phyloP scores from a whole-genome alignment of 306 rosid species.

The Vigna angularis region DNA sequence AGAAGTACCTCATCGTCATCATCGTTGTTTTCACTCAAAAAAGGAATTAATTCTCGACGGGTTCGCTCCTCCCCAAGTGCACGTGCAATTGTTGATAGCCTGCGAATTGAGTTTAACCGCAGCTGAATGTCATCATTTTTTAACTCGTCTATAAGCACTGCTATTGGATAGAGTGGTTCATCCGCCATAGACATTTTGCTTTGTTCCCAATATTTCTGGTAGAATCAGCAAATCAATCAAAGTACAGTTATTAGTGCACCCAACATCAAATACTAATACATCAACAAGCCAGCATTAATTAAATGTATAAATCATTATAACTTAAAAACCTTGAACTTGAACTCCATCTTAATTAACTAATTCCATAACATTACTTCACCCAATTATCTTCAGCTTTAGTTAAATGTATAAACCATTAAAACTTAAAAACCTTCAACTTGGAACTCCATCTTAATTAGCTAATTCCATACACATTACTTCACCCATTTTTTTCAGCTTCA shows the following conservation, averaged over 20 bases:
- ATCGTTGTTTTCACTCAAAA: conserved; percentile 86
- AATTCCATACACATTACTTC: conserved; percentile 4
- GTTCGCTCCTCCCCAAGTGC: conserved; percentile 99
- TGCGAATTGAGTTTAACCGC: conserved; percentile 89
- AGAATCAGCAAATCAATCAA: conserved; percentile 42
- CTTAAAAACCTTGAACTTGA: conserved; percentile 16
- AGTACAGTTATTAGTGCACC: conserved; percentile 3
- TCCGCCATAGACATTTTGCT: conserved; percentile 67
- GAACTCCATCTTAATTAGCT: not conserved
- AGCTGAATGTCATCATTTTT: conserved; percentile 96
- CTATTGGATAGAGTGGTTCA: conserved; percentile 96
- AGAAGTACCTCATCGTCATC: conserved; percentile 99
- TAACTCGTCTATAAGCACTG: conserved; percentile 93
- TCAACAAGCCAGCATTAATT: not conserved
- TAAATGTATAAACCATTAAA: not conserved
- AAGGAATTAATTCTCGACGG: conserved; percentile 88
- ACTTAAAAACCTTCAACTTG: conserved; percentile 11
- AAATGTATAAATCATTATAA: not conserved
- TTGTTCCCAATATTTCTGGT: conserved; percentile 47
- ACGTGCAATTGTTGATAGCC: conserved; percentile 95
- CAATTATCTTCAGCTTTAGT: not conserved
- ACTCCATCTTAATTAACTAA: not conserved
- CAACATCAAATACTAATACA: not conserved
- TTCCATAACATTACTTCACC: not conserved
- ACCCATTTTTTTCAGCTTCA: not conserved